These are phyloP conservation scores for Pseudopediastrum boryanum DNA, from an alignment of 139 green algal species.

Conservation along the genomic window DNA sequence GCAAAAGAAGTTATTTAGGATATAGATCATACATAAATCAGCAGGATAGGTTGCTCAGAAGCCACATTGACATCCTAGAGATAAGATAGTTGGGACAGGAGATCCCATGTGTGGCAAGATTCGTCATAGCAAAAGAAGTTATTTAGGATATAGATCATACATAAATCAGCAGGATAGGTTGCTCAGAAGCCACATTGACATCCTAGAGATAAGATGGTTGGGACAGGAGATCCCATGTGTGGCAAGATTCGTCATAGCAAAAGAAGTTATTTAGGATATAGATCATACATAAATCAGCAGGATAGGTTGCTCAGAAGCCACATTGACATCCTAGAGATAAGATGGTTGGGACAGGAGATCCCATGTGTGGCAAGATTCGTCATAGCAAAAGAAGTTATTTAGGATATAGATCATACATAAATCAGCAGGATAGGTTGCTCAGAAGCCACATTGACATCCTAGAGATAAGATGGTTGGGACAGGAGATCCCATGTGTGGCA, in stretches of 20 bases:
- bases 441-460: constrained; percentile 27
- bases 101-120: background rate
- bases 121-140: too few relatives aligned
- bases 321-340: background rate
- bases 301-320: constrained; percentile 4
- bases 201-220: too few relatives aligned
- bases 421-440: background rate
- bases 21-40: too few relatives aligned
- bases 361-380: background rate
- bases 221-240: too few relatives aligned
- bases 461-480: constrained; percentile 1
- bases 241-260: background rate
- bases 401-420: background rate
- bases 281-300: background rate
- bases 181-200: too few relatives aligned
- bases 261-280: background rate
- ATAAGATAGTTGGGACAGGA: too few relatives aligned
- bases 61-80: too few relatives aligned
- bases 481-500: constrained; percentile 32
- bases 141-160: too few relatives aligned
- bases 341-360: constrained; percentile 2
- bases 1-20: too few relatives aligned
- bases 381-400: background rate
- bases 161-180: too few relatives aligned
- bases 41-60: too few relatives aligned